Base-by-base conservation (phyloP, 345 rosid genomes). In the Microcos paniculata region DNA sequence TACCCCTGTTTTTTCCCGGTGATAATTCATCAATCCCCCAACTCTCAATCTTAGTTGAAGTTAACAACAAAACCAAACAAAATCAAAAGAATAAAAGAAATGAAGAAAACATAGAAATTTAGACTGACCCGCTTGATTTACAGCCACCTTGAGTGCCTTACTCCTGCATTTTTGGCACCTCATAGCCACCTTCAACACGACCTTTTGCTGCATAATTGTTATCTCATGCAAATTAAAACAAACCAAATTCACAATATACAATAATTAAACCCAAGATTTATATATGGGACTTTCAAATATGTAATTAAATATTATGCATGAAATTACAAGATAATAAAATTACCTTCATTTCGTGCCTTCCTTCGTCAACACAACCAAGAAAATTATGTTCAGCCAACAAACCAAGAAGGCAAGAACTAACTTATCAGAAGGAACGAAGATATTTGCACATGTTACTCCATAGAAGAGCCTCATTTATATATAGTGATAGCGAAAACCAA, bases 301-400 rank as follows among this genome's bases (percentile, higher is more conserved):
- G 0, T 15, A 35, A 35, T 6, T 2, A 6, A 0, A 15, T 51
- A 5, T 52, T 53, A 7, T 53, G 26, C 24, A 53, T 21, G 13
- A 21, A 21, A 53, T 7, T 0, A 19, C 3, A 8, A n/a, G n/a
- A n/a, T n/a, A n/a, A n/a, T n/a, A 21, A 1, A 13, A 8, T 67
- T 67, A 68, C 72, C 72, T 68, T 68, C 72, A 68, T 67, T 46
- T 21, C 42, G 52, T 12, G n/a, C 6, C 15, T n/a, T 15, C 6
- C 40, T 65, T 24, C 15, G n/a, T 8, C 1, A 24, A 67, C 71
- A 15, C 23, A n/a, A n/a, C 38, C 15, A 24, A 28, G n/a, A 18
- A 66, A 65, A 66, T 13, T 2, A 2, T 19, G n/a, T n/a, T 6
- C 11, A 16, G 1, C 19, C 11, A n/a, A 9, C n/a, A n/a, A n/a